Evolutionary conservation across 176 grass and related monocot species (phyloP), one percentile per base, ranked within the genome.

Genomic region (Oryza longistaminata): DNA sequence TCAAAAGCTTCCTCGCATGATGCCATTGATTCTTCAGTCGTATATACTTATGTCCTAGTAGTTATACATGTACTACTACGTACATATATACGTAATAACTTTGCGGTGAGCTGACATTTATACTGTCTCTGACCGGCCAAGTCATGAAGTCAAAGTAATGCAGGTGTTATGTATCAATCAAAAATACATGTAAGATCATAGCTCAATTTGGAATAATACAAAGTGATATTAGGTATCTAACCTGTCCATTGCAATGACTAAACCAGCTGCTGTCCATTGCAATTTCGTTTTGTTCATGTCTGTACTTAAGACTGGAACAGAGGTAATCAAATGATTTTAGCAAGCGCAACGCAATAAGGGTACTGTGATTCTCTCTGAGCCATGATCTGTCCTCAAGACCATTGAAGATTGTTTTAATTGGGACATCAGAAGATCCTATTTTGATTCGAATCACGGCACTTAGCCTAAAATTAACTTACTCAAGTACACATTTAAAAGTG

Each of bases 1-100:
- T 99, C 49, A 90, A 35, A 25, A 92, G 58, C 52, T 92, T 92
- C 76, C 88, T 98, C 66, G 88, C 81, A 10, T 92, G 73, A 88
- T 37, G 35, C 6, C 29, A 31, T 27, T 27, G n/a, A n/a, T 29
- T 31, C 29, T 31, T 31, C 29, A 73, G 16, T n/a, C n/a, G n/a
- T n/a, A n/a, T n/a, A n/a, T n/a, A n/a, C n/a, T n/a, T n/a, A n/a
- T n/a, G n/a, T n/a, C n/a, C n/a, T n/a, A n/a, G n/a, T n/a, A n/a
- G n/a, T 1, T 27, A 64, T 64, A 66, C 46, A 79, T 62, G 1
- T 15, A 17, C 29, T 31, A 3, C 15, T 15, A 73, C 34, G 70
- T 21, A 60, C 12, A 3, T 9, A 31, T 0, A 2, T 31, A 80
- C 21, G 4, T 66, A 52, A 74, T 87, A 87, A 75, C 43, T 73